Percentiles rank a stretch among this genome's conserved stretches.
phyloP scores from a whole-genome alignment of 2,329 filamentous ascomycete species.

The Alternaria sp. region DNA sequence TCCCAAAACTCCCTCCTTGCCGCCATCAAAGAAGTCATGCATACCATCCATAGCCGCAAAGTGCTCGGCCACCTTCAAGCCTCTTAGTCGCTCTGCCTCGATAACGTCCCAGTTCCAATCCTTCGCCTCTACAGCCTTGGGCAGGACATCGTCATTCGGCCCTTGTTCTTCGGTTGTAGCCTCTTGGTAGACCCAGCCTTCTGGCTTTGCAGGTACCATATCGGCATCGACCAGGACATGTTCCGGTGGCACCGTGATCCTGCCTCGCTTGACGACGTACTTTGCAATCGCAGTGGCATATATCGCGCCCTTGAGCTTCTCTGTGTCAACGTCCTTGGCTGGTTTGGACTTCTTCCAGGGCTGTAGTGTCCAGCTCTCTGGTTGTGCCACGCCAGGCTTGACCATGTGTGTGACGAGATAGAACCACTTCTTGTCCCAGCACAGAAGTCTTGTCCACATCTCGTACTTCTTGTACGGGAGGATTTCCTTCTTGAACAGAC shows the following conservation, averaged over 20 bases:
- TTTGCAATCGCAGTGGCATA: conserved; percentile 58
- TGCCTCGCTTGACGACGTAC: conserved; percentile 60
- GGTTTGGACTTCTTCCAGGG: conserved; percentile 50
- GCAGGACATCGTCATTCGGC: conserved; percentile 22
- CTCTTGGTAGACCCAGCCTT: conserved; percentile 53
- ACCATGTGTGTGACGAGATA: conserved; percentile 58
- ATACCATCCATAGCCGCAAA: conserved; percentile 62
- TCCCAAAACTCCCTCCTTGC: conserved; percentile 52
- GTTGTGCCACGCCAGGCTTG: conserved; percentile 51
- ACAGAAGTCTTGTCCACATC: conserved; percentile 56
- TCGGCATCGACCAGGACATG: conserved; percentile 73
- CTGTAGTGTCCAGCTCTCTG: conserved; percentile 52
- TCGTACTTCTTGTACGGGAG: conserved; percentile 54
- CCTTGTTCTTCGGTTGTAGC: conserved; percentile 13
- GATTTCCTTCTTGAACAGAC: conserved; percentile 57
- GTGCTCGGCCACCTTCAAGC: conserved; percentile 61
- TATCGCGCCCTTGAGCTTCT: conserved; percentile 52
- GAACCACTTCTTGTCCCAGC: conserved; percentile 60
- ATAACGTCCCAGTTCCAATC: conserved; percentile 67
- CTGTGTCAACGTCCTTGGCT: conserved; percentile 30
- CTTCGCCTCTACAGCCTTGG: conserved; percentile 40
- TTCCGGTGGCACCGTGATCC: conserved; percentile 84
- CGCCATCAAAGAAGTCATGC: conserved; percentile 58
- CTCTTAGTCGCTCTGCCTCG: conserved; percentile 62
- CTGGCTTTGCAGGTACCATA: conserved; percentile 75